phyloP scores from a whole-genome alignment of 2,329 filamentous ascomycete genomes.

The Tolypocladium cylindrosporum region DNA sequence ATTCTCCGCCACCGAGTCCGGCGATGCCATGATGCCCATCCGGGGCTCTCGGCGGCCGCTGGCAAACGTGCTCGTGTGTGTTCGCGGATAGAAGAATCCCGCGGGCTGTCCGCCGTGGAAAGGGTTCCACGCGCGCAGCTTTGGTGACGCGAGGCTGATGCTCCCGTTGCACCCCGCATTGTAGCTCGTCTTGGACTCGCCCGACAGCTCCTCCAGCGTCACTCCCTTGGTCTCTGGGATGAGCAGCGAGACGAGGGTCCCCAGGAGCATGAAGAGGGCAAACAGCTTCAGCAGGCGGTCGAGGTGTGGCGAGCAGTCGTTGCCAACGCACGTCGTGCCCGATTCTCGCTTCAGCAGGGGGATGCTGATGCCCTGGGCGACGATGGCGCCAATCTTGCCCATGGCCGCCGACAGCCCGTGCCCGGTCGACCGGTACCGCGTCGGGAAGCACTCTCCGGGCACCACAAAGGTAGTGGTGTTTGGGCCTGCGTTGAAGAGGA shows the following conservation, averaged over 20 bases:
- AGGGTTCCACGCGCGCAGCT: constrained; percentile 30
- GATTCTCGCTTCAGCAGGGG: constrained; percentile 50
- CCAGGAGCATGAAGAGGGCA: constrained; percentile 70
- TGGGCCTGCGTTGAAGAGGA: constrained; percentile 57
- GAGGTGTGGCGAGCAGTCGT: constrained; percentile 47
- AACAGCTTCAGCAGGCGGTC: constrained; percentile 70
- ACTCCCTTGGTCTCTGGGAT: constrained; percentile 68
- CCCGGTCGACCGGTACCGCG: constrained; percentile 49
- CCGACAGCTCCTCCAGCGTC: constrained; percentile 62
- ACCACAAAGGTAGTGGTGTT: constrained; percentile 59
- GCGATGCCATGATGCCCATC: constrained; percentile 33
- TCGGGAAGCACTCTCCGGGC: constrained; percentile 55
- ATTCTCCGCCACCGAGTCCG: constrained; percentile 20
- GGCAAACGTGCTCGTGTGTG: constrained; percentile 13
- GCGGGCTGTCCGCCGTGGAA: constrained; percentile 41
- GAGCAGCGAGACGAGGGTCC: constrained; percentile 58
- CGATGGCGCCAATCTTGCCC: constrained; percentile 59
- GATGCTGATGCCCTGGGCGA: constrained; percentile 56
- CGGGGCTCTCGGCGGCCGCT: constrained; percentile 19
- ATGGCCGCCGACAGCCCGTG: constrained; percentile 58
- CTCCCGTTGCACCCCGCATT: constrained; percentile 42
- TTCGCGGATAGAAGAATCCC: constrained; percentile 37
- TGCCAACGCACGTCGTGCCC: constrained; percentile 35
- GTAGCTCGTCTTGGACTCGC: constrained; percentile 53
- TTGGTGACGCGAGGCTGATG: constrained; percentile 24